Evolutionary conservation across 768 basidiomycete species (phyloP).

Genomic region (Auriscalpium vulgare): DNA sequence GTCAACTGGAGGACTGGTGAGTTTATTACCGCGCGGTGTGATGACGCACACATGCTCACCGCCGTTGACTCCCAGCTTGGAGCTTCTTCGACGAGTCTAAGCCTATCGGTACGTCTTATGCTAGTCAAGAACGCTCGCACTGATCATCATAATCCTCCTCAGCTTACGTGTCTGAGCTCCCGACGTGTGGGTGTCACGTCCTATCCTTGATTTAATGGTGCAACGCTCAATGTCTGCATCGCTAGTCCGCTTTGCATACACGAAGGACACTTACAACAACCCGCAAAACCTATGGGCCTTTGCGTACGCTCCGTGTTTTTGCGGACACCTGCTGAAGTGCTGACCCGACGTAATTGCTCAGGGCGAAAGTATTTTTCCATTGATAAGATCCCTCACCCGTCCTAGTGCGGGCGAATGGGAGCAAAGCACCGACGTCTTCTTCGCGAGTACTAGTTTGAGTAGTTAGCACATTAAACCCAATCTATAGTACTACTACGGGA

Average conservation of each 20-base stretch:
- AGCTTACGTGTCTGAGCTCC: conserved; percentile 26
- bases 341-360: no score
- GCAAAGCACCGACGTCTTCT: no score
- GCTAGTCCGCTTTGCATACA: conserved; percentile 9
- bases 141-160: neutral
- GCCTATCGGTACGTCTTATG: conserved; percentile 23
- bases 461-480: no score
- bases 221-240: neutral
- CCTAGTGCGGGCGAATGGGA: no score
- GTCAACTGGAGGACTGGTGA: conserved; percentile 27
- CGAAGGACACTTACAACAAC: conserved; percentile 10
- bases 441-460: no score
- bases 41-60: neutral
- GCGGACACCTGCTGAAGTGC: no score
- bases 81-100: conserved; percentile 21
- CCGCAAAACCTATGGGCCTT: conserved; percentile 11
- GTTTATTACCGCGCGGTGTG: neutral
- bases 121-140: neutral
- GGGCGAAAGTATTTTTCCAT: no score
- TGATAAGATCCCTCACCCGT: no score
- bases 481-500: no score
- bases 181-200: conserved; percentile 16
- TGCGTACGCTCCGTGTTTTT: neutral
- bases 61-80: conserved; percentile 20
- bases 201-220: no score